Base-by-base conservation (phyloP, 805 yeast species). In the Metschnikowia lachancei region DNA sequence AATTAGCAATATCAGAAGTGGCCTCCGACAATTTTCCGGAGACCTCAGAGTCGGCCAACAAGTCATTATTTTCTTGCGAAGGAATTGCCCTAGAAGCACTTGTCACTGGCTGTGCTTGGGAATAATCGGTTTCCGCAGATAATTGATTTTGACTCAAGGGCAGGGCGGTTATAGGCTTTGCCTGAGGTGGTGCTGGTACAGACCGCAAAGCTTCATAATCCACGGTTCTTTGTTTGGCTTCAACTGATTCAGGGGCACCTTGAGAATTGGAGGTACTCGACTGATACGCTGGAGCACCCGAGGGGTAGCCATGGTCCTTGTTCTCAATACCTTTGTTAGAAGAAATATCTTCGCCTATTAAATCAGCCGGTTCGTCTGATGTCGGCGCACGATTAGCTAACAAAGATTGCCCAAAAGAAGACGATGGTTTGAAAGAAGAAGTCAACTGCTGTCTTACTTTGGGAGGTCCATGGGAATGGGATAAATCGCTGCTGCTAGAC, bases 1-100 rank as follows among this genome's bases (percentile, higher is more conserved):
- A 74, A 56, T 91, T 88, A 13, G 95, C 96, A 63, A 89, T 77
- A 56, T 88, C 96, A 6, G 90, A 78, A 6, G 94, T 81, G 3
- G 96, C 92, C 49, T 80, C 78, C 1, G 95, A 81, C 41, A 89
- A 69, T 58, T 83, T 81, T 24, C 82, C 81, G 1, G 87, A 77
- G 1, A 83, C 75, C 42, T 78, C 87, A 12, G 70, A 57, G 49
- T 82, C 85, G 0, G 85, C 82, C 44, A 79, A 68, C 41, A 82
- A 63, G 51, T 82, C 87, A 45, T 63, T 66, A 43, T 75, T 71
- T 2, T 49, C 56, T 5, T 26, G 49, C 18, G 30, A 29, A 22
- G 45, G 46, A 24, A 30, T 20, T 9, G 34, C 35, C 4, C 41
- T 44, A 13, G 46, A 11, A 7, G 12, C 29, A 40, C n/a, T 19